These are phyloP conservation scores for Phytophthora palmivora DNA, from an alignment of 352 stramenopile species.

Conservation along the genomic window DNA sequence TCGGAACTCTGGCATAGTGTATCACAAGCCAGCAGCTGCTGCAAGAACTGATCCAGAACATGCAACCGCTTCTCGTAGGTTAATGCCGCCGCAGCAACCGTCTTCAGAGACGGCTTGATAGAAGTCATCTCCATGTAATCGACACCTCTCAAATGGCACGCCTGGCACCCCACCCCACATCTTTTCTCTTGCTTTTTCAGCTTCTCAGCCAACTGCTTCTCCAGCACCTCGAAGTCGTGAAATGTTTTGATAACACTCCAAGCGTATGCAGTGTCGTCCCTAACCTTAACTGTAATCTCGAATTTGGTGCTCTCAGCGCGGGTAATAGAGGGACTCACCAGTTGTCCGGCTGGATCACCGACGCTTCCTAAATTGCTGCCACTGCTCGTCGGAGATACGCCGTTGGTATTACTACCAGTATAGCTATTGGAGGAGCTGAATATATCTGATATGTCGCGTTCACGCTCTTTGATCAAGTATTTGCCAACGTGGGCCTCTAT, in stretches of 20 bases:
- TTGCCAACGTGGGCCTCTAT: constrained; percentile 75
- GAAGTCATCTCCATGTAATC: constrained; percentile 70
- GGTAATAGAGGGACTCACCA: constrained; percentile 11
- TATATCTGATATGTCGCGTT: constrained; percentile 36
- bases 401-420: constrained; percentile 7
- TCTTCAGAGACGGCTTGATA: constrained; percentile 58
- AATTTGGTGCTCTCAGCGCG: constrained; percentile 42
- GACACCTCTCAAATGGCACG: constrained; percentile 70
- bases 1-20: constrained; percentile 78
- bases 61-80: constrained; percentile 72
- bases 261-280: constrained; percentile 56
- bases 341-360: constrained; percentile 8
- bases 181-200: constrained; percentile 79
- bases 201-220: constrained; percentile 73
- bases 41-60: constrained; percentile 73
- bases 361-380: constrained; percentile 6
- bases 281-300: constrained; percentile 70
- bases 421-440: constrained; percentile 25
- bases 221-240: constrained; percentile 71
- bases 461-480: constrained; percentile 65
- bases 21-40: constrained; percentile 73
- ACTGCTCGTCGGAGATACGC: constrained; percentile 15
- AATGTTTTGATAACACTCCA: constrained; percentile 81
- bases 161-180: constrained; percentile 44
- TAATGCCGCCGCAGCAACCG: constrained; percentile 42